Evolutionary conservation across 148 eudicot genomes (phyloP).

Genomic region (Rhododendron henanense): DNA sequence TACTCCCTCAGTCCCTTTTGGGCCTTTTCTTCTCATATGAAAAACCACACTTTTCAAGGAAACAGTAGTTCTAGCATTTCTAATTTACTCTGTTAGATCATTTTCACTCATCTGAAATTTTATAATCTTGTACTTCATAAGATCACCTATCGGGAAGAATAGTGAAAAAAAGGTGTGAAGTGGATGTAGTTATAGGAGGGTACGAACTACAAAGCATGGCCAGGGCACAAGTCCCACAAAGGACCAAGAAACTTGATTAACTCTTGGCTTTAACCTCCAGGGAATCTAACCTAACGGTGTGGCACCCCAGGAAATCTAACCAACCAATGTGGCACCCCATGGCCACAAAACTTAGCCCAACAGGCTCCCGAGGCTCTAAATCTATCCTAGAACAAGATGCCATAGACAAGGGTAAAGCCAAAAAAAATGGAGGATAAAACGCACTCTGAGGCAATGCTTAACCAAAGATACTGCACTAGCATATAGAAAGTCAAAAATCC

Average conservation of each 20-base stretch:
- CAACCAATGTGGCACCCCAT: not conserved
- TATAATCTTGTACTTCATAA: not conserved
- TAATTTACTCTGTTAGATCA: not conserved
- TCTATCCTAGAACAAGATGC: not conserved
- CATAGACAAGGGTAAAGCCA: not conserved
- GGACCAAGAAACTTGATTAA: not conserved
- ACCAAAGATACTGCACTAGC: not conserved
- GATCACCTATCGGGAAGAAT: not conserved
- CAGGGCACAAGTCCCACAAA: not conserved
- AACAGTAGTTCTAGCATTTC: not conserved
- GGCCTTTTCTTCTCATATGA: not conserved
- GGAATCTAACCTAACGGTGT: not conserved
- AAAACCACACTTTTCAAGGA: not conserved
- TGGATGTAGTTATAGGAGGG: not conserved
- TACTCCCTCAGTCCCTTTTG: not conserved
- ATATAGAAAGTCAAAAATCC: not conserved
- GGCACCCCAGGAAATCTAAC: not conserved
- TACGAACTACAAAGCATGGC: not conserved
- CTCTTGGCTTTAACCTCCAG: not conserved
- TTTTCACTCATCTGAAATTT: not conserved
- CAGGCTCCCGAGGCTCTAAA: not conserved
- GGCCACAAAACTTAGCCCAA: not conserved
- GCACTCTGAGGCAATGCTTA: not conserved
- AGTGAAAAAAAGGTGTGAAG: not conserved
- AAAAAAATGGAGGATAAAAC: not conserved